Percentiles rank a stretch among this genome's conserved stretches.
phyloP scores from a whole-genome alignment of 768 basidiomycete species.

The Phylloporus sp. region DNA sequence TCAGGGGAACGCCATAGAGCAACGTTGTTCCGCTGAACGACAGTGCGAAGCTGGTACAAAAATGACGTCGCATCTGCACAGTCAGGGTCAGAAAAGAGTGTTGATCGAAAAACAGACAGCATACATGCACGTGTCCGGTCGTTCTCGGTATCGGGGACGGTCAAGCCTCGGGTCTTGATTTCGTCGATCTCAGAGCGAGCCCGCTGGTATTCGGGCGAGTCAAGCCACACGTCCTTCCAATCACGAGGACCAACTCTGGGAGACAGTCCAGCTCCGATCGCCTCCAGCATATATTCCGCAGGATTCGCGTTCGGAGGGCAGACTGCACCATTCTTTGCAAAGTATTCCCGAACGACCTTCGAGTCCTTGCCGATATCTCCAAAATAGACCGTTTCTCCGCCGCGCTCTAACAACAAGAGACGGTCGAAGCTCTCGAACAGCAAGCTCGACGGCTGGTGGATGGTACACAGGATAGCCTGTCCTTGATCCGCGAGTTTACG shows the following conservation, averaged over 20 bases:
- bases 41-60: conserved; percentile 64
- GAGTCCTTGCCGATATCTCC: conserved; percentile 82
- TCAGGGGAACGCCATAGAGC: conserved; percentile 82
- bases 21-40: conserved; percentile 59
- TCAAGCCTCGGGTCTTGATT: conserved; percentile 46
- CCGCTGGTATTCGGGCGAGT: conserved; percentile 53
- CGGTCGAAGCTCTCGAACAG: conserved; percentile 86
- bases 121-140: conserved; percentile 45
- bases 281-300: conserved; percentile 74
- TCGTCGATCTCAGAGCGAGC: conserved; percentile 40
- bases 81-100: background rate
- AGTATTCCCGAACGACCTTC: conserved; percentile 64
- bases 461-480: conserved; percentile 86
- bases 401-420: conserved; percentile 60
- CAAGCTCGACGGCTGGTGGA: conserved; percentile 82
- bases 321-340: conserved; percentile 60
- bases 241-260: conserved; percentile 71
- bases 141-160: conserved; percentile 37
- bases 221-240: conserved; percentile 83
- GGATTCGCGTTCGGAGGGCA: conserved; percentile 80
- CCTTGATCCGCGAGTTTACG: conserved; percentile 80
- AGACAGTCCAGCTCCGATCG: conserved; percentile 80
- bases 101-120: conserved; percentile 7
- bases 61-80: conserved; percentile 67
- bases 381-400: conserved; percentile 92